Base-by-base conservation (phyloP, 306 rosid genomes). In the Vigna unguiculata region DNA sequence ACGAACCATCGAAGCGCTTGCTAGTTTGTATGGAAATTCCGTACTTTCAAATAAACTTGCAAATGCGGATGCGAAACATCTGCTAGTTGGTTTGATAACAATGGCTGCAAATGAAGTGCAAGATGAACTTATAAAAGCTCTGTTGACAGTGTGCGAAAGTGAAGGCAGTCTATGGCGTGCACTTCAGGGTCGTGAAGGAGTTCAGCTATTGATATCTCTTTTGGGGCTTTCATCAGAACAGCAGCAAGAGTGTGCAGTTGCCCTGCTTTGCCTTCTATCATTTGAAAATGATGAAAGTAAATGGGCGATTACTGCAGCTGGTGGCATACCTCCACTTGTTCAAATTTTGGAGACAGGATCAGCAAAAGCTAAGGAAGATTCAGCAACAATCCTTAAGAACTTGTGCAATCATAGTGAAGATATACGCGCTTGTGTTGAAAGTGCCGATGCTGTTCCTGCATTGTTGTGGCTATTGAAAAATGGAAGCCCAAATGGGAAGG, bases 401-500 rank as follows among this genome's bases (percentile, higher is more conserved):
- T 83, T 94, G n/a, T 94, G 98, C 91, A 94, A 94, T 85, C 98
- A 94, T 80, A 94, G 98, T 24, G 98, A 94, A 92, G 98, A 94
- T 83, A 92, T 94, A 71, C 95, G 98, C 34, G 98, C 98, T 15
- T 94, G 98, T 80, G 98, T 94, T 77, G 98, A 94, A 90, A 94
- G 98, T 59, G 97, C 98, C 46, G 95, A 94, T 85, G 98, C 97
- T 73, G 98, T 94, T 83, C 98, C 98, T 77, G 98, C 98, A 21
- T 81, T 94, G 70, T 67, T 94, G 83, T 94, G 97, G 98, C 86
- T 94, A 77, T 84, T 94, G 79, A 94, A 94, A 91, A 94, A 94
- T 71, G 98, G 98, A 84, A 94, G 97, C 79, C 70, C 97, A 40
- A 94, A 94, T 30, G 98, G 98, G 76, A 94, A 94, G 88, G 95